A percentile compares a stretch with the other conserved stretches of the same genome.
These are phyloP conservation scores for Hanseniaspora meyeri DNA, from an alignment of 805 yeast species.

Conservation along the genomic window DNA sequence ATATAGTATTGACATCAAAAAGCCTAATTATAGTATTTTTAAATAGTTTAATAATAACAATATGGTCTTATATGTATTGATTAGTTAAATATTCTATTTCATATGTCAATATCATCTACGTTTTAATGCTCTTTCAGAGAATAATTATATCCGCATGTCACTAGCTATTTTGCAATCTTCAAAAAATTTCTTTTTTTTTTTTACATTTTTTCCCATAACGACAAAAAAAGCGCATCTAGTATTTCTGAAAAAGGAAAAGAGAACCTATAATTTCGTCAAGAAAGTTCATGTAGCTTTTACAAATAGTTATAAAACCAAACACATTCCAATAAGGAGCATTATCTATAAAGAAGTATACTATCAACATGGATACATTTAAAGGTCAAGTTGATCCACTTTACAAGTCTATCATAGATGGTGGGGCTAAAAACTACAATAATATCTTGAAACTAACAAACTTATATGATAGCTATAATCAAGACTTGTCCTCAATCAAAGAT, in stretches of 20 bases:
- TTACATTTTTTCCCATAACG: neutral
- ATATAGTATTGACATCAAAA: too few relatives aligned
- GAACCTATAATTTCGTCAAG: neutral
- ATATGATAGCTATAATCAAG: constrained; percentile 8
- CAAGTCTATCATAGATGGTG: constrained; percentile 22
- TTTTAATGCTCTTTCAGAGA: too few relatives aligned
- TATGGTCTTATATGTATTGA: too few relatives aligned
- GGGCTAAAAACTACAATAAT: constrained; percentile 24
- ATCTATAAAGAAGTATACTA: too few relatives aligned
- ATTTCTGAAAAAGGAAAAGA: neutral
- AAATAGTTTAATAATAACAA: too few relatives aligned
- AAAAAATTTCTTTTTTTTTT: neutral
- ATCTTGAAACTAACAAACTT: constrained; percentile 24
- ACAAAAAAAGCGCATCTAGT: neutral
- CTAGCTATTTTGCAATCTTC: neutral
- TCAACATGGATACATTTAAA: constrained; percentile 11
- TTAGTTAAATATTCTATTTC: too few relatives aligned
- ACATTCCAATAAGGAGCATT: too few relatives aligned
- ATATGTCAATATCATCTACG: too few relatives aligned
- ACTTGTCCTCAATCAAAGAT: constrained; percentile 14
- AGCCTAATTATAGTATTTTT: too few relatives aligned
- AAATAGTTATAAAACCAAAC: neutral
- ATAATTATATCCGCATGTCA: too few relatives aligned
- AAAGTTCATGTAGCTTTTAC: too few relatives aligned
- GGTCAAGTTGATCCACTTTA: constrained; percentile 23